Evolutionary conservation across 2,329 filamentous ascomycete species (phyloP), one percentile per base, ranked within the genome.

Genomic region (Xylariaceae sp.): DNA sequence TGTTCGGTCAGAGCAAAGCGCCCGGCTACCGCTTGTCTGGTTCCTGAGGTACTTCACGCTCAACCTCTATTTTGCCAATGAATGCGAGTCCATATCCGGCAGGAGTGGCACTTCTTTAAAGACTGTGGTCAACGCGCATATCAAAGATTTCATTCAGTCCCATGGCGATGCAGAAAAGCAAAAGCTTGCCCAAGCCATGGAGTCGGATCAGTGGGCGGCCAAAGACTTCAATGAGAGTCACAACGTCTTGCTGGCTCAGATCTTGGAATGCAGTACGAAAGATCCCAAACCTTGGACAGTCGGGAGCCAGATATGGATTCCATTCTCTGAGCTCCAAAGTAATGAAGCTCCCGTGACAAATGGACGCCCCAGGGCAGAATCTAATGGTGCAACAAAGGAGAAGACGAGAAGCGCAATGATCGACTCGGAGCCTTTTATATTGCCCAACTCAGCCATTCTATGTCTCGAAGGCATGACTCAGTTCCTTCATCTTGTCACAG

Each of bases 21-120:
- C 84, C 1, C 82, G 83, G 34, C 76, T 93, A 8, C 82, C 88
- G 1, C 79, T 90, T 1, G 77, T 84, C 51, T 81, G 84, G 66
- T 95, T 95, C 72, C 75, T 94, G 49, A 84, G 90, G 44, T 94
- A 94, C 72, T 92, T 93, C 67, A 90, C 84, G 1, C 80, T 95
- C 39, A 94, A 93, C 68, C 78, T 91, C 6, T 83, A 91, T 58
- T 94, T 95, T 72, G 88, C 89, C 51, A 91, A 92, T 62, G 90
- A 95, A 71, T 94, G 90, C 69, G 90, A 95, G 73, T 88, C 89
- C 13, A 86, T 94, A 17, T 93, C 89, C 18, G 90, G 90, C 0
- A 83, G 89, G 58, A 89, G 89, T 60, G 89, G 90, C 7, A 87
- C 86, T 2, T 79, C 86, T 1, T 76, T 95, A 4, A 93, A 93